Evolutionary conservation across 2,329 filamentous ascomycete species (phyloP).

Genomic region (Coleophoma cylindrospora): DNA sequence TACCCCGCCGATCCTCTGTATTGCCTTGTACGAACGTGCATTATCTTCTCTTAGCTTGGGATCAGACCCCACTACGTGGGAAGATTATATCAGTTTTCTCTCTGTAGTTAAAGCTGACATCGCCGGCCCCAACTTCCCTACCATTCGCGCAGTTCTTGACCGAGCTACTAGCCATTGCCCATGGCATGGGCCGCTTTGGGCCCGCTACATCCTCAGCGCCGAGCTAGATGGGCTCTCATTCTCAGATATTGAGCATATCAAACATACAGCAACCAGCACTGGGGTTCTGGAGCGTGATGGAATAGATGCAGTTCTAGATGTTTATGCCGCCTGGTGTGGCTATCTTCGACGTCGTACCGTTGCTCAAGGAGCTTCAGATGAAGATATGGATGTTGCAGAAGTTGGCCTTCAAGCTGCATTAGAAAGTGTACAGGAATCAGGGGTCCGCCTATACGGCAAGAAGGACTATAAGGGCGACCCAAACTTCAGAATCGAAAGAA

Average conservation of each 20-base stretch:
- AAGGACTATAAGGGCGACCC: slow-evolving; percentile 79
- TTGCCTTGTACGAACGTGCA: slow-evolving; percentile 74
- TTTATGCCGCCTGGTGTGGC: slow-evolving; percentile 92
- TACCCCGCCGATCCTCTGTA: slow-evolving; percentile 45
- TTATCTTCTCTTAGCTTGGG: slow-evolving; percentile 60
- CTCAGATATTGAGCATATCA: slow-evolving; percentile 79
- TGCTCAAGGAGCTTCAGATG: slow-evolving; percentile 65
- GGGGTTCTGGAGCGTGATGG: slow-evolving; percentile 80
- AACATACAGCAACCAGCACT: slow-evolving; percentile 85
- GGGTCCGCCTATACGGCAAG: slow-evolving; percentile 67
- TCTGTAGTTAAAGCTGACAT: slow-evolving; percentile 13
- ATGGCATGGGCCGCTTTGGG: slow-evolving; percentile 89
- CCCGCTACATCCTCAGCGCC: slow-evolving; percentile 77
- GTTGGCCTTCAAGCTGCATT: slow-evolving; percentile 82
- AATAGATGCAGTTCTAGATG: slow-evolving; percentile 82
- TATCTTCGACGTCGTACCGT: slow-evolving; percentile 86
- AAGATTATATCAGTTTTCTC: slow-evolving; percentile 53
- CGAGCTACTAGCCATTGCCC: slow-evolving; percentile 87
- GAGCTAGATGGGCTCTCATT: slow-evolving; percentile 76
- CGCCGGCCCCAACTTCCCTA: slow-evolving; percentile 34
- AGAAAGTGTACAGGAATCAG: slow-evolving; percentile 75
- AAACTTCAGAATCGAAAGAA: slow-evolving; percentile 81
- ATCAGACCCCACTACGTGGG: slow-evolving; percentile 72
- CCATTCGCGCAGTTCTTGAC: slow-evolving; percentile 66
- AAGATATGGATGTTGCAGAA: slow-evolving; percentile 84